Percentiles rank a stretch among this genome's conserved stretches.
phyloP scores from a whole-genome alignment of 164 flowering plant genomes.

The Magnolia changhungtana region DNA sequence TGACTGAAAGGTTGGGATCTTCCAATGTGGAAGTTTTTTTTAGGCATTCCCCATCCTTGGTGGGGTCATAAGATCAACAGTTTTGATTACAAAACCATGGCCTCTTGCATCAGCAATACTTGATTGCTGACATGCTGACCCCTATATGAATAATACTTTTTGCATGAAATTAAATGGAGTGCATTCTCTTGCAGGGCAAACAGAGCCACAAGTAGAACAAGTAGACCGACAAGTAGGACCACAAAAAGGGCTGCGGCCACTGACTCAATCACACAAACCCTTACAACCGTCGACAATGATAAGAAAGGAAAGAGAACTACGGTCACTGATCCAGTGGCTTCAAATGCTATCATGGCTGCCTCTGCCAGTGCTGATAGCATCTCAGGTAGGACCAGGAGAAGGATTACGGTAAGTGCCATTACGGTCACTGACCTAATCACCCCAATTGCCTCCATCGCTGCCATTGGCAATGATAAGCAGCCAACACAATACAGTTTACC shows the following conservation, averaged over 20 bases:
- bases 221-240: background rate
- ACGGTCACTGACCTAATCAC: conserved; percentile 31
- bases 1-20: no score
- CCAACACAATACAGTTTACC: conserved; percentile 41
- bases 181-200: background rate
- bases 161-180: background rate
- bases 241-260: background rate
- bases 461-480: conserved; percentile 9
- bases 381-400: conserved; percentile 18
- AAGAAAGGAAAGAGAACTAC: conserved; percentile 32
- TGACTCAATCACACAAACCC: conserved; percentile 17
- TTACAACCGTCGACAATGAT: conserved; percentile 30
- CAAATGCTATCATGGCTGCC: background rate
- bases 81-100: background rate
- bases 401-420: background rate
- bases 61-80: no score
- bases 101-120: background rate
- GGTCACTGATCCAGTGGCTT: background rate
- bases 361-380: conserved; percentile 25
- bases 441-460: conserved; percentile 11
- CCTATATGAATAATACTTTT: background rate
- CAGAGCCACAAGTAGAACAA: background rate
- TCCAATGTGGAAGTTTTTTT: no score
- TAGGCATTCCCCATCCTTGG: no score
- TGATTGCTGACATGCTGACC: background rate